phyloP scores from a whole-genome alignment of 345 rosid species.

The Zanthoxylum bungeanum region DNA sequence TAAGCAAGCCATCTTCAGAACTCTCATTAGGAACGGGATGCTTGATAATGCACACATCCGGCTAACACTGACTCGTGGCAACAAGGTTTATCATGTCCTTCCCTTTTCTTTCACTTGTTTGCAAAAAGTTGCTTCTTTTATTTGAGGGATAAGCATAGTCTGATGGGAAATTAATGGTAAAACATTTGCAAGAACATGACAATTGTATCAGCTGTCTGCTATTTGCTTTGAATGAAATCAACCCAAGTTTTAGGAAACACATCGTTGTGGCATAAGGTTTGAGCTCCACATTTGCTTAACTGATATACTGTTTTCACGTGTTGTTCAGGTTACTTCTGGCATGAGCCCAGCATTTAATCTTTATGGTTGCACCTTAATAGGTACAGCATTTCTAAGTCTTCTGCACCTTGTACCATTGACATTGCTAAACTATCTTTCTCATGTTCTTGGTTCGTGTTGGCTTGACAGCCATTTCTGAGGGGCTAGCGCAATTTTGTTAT shows the following conservation, averaged over 20 bases:
- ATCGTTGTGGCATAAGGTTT: constrained; percentile 1
- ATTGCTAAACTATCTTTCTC: neutral
- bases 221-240: neutral
- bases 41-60: constrained; percentile 82
- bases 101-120: neutral
- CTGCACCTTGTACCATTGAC: neutral
- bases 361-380: constrained; percentile 83
- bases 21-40: constrained; percentile 81
- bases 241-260: neutral
- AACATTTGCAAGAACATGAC: neutral
- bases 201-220: neutral
- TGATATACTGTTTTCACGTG: neutral
- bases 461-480: neutral
- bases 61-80: constrained; percentile 82
- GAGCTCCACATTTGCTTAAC: neutral
- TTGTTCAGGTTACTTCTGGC: constrained; percentile 79
- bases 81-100: constrained; percentile 45
- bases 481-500: neutral
- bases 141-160: neutral
- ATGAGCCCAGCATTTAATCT: constrained; percentile 94
- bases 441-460: constrained; percentile 8
- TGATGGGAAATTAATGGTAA: neutral
- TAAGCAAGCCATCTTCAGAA: constrained; percentile 79
- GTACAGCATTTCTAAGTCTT: constrained; percentile 38
- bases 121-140: neutral